phyloP scores from a whole-genome alignment of 768 basidiomycete genomes.

The Sarcomyxa edulis region DNA sequence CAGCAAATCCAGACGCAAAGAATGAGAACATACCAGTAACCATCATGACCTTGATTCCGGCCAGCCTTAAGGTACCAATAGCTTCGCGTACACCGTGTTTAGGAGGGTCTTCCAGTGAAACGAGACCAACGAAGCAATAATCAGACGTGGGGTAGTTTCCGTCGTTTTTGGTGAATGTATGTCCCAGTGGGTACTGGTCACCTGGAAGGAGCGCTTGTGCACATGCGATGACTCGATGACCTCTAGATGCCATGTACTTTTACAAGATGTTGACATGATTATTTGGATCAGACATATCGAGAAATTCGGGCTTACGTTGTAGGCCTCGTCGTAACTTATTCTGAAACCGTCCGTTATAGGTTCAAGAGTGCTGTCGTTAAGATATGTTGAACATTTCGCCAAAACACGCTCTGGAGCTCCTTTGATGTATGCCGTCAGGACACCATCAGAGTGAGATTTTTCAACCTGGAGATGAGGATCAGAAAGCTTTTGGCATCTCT shows the following conservation, averaged over 20 bases:
- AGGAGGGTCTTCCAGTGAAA: conserved; percentile 67
- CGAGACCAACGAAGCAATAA: conserved; percentile 62
- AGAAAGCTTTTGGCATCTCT: neutral
- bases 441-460: conserved; percentile 45
- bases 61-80: conserved; percentile 63
- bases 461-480: conserved; percentile 34
- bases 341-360: conserved; percentile 56
- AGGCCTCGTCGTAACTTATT: conserved; percentile 51
- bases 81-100: conserved; percentile 71
- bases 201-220: conserved; percentile 53
- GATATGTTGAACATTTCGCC: conserved; percentile 55
- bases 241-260: conserved; percentile 74
- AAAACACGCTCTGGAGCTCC: conserved; percentile 68
- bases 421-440: conserved; percentile 54
- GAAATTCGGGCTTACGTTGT: conserved; percentile 36
- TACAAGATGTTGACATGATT: conserved; percentile 6
- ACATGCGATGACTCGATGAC: conserved; percentile 71
- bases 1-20: neutral
- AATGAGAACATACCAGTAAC: conserved; percentile 44
- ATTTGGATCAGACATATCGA: neutral
- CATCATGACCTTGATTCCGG: conserved; percentile 77
- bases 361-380: conserved; percentile 41
- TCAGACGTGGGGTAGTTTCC: conserved; percentile 45
- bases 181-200: conserved; percentile 38
- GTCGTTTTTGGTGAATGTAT: conserved; percentile 51